Percentiles rank a stretch among this genome's conserved stretches.
phyloP scores from a whole-genome alignment of 805 yeast genomes.

The Zygoascus biomembranicola region DNA sequence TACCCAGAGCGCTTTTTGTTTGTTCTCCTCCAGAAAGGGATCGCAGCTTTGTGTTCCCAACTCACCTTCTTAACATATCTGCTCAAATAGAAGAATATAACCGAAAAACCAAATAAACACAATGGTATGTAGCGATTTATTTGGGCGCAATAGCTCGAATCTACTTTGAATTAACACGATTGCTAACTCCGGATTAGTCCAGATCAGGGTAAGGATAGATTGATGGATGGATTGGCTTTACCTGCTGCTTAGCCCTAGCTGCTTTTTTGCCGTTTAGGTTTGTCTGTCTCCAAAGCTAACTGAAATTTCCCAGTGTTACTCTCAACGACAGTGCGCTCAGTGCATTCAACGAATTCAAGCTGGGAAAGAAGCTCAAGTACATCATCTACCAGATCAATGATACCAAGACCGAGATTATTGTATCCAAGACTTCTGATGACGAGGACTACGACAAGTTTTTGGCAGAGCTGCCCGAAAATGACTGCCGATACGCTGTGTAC shows the following conservation, averaged over 20 bases:
- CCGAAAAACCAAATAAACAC: not conserved
- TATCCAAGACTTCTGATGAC: slow-evolving; percentile 72
- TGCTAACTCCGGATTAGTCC: slow-evolving; percentile 2
- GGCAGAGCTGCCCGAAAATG: slow-evolving; percentile 87
- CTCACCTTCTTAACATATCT: not conserved
- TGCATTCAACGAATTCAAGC: slow-evolving; percentile 93
- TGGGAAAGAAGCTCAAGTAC: slow-evolving; percentile 72
- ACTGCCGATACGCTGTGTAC: slow-evolving; percentile 92
- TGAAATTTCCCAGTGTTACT: slow-evolving; percentile 45
- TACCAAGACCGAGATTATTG: slow-evolving; percentile 82
- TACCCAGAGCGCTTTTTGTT: not conserved
- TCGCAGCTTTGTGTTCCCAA: not conserved
- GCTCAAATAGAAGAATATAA: not conserved
- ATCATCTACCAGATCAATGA: slow-evolving; percentile 76
- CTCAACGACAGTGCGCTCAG: slow-evolving; percentile 84
- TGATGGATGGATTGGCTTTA: not conserved
- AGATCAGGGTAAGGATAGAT: slow-evolving; percentile 8
- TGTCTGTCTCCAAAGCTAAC: not conserved
- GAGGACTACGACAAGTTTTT: slow-evolving; percentile 77
- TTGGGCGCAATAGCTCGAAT: too few species aligned
- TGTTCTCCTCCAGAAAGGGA: not conserved
- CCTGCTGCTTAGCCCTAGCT: not conserved
- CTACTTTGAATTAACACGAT: not conserved
- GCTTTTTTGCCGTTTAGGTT: too few species aligned
- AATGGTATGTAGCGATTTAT: not conserved